Evolutionary conservation across 2,329 filamentous ascomycete species (phyloP), one percentile per base, ranked within the genome.

Genomic region (Microdochium paspali): DNA sequence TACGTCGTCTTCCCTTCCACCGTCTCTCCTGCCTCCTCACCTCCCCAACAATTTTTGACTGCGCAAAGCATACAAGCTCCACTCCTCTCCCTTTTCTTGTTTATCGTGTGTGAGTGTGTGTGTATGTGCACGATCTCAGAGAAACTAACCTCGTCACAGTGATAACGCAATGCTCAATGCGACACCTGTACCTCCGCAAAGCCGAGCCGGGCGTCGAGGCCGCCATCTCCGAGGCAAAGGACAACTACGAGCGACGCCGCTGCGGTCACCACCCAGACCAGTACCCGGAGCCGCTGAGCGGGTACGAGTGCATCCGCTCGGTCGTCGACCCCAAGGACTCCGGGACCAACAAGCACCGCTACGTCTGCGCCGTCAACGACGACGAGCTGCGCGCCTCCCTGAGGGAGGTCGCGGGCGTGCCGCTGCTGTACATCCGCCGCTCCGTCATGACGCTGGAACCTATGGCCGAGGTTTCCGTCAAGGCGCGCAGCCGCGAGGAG

Each of bases 121-220:
- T 30, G 9, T 15, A 15, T 35, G 18, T 35, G 15, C 12, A 40
- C 7, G 35, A 5, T 9, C 6, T 15, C 10, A 40, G 3, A 20
- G 18, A 20, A 20, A 40, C 18, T 6, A 18, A 20, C 18, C 4
- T n/a, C n/a, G n/a, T n/a, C 18, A 15, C 49, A 84, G 80, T 90
- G 79, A 87, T 90, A 53, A 88, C 85, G 20, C 85, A 88, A 68
- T 90, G 86, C 68, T 85, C 80, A 49, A 90, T 90, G 63, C 81
- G 85, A 55, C 85, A 88, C 62, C 76, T 93, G 42, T 91, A 91
- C 66, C 74, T 74, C 18, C 71, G 74, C 46, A 77, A 78, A 52
- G 71, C 61, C 56, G 75, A 79, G 49, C 73, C 76, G 2, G 71
- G 74, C 24, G 66, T 76, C 23, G 61, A 66, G 52, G 68, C 70